These are phyloP conservation scores for Acer campestre DNA, from an alignment of 345 rosid genomes.

Conservation along the genomic window DNA sequence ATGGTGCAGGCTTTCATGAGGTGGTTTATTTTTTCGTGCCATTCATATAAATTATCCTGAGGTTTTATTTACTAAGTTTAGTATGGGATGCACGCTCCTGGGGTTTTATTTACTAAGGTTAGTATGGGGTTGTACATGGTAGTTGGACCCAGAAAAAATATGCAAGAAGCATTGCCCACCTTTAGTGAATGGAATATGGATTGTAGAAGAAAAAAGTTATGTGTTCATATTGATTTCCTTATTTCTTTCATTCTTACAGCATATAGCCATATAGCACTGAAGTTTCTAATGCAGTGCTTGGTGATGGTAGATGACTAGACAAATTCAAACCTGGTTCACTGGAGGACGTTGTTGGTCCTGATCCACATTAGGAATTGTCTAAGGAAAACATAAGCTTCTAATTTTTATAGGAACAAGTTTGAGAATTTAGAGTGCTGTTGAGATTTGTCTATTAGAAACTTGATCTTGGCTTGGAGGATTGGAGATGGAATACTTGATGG, in stretches of 20 bases:
- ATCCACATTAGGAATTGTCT: not conserved
- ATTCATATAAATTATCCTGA: not conserved
- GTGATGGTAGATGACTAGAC: constrained; percentile 9
- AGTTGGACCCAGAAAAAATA: constrained; percentile 1
- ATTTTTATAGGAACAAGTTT: not conserved
- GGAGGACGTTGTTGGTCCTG: not conserved
- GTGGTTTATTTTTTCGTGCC: constrained; percentile 33
- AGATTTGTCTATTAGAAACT: not conserved
- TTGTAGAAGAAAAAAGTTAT: not conserved
- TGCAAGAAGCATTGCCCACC: not conserved
- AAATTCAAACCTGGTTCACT: not conserved
- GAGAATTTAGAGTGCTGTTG: not conserved
- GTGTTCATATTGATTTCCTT: not conserved
- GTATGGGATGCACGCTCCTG: no score
- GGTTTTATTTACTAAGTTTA: not conserved
- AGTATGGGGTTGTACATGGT: not conserved
- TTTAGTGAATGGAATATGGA: not conserved
- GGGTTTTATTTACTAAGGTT: not conserved
- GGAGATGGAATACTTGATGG: not conserved
- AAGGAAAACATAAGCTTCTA: not conserved
- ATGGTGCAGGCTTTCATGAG: constrained; percentile 54
- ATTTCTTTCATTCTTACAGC: not conserved
- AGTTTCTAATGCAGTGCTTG: not conserved
- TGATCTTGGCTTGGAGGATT: not conserved
- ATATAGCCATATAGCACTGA: not conserved